phyloP scores from a whole-genome alignment of 805 yeast species.

The Wickerhamiella siamensis region DNA sequence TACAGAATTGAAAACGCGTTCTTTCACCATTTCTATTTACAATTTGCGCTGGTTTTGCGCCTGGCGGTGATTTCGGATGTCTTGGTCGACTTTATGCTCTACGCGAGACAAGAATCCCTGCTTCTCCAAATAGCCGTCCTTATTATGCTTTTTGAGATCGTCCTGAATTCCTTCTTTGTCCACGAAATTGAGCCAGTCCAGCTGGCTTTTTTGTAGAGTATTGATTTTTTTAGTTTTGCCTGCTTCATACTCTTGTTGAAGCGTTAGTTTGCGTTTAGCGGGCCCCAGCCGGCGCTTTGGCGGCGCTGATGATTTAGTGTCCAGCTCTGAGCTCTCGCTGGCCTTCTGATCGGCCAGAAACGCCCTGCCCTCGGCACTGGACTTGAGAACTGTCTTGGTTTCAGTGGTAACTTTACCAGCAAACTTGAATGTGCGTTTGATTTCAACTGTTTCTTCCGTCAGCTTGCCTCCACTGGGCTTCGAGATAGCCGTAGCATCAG shows the following conservation, averaged over 20 bases:
- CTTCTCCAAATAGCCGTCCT: conserved; percentile 80
- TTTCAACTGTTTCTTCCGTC: conserved; percentile 43
- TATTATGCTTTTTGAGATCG: conserved; percentile 66
- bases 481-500: neutral
- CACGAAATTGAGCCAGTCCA: conserved; percentile 92
- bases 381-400: conserved; percentile 57
- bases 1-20: neutral
- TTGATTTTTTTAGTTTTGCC: conserved; percentile 67
- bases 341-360: conserved; percentile 35
- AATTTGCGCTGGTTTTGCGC: neutral
- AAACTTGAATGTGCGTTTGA: conserved; percentile 67
- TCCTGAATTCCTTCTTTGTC: conserved; percentile 74
- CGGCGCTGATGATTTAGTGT: neutral
- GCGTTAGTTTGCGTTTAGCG: conserved; percentile 52
- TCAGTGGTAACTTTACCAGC: conserved; percentile 78
- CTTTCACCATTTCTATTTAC: conserved; percentile 1
- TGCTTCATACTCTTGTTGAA: conserved; percentile 60
- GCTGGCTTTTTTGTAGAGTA: conserved; percentile 79
- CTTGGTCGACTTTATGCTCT: conserved; percentile 41
- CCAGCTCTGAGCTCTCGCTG: conserved; percentile 1
- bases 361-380: conserved; percentile 80
- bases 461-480: neutral
- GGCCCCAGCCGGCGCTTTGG: conserved; percentile 15
- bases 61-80: conserved; percentile 20
- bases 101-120: conserved; percentile 79